These are phyloP conservation scores for Carex kokanica DNA, from an alignment of 176 grass and related monocot genomes.

Conservation along the genomic window DNA sequence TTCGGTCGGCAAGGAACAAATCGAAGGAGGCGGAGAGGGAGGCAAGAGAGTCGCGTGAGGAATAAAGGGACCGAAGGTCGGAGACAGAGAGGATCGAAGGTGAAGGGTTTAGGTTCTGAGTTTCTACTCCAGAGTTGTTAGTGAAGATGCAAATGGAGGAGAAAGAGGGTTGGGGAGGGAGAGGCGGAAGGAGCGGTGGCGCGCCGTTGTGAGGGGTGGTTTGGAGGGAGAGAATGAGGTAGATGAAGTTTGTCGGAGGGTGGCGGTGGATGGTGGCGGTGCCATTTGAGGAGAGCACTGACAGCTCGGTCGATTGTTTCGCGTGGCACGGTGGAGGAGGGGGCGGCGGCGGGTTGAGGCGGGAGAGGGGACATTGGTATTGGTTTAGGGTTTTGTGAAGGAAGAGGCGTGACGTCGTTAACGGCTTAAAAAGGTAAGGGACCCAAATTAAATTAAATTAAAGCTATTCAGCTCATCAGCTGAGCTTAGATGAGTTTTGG, in stretches of 20 bases:
- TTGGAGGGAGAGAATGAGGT: conserved; percentile 23
- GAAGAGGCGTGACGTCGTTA: neutral
- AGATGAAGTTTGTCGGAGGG: conserved; percentile 26
- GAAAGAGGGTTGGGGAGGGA: conserved; percentile 13
- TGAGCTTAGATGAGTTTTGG: neutral
- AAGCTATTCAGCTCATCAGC: neutral
- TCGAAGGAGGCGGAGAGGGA: neutral
- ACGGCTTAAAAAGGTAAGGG: neutral
- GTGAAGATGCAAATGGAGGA: conserved; percentile 27
- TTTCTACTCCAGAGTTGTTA: conserved; percentile 3
- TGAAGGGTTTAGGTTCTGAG: neutral
- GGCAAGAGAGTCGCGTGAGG: neutral
- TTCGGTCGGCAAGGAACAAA: conserved; percentile 25
- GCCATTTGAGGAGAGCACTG: conserved; percentile 5
- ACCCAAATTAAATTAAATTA: neutral
- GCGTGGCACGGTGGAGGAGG: neutral
- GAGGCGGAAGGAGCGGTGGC: neutral
- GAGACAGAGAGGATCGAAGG: conserved; percentile 15
- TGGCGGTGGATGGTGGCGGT: neutral
- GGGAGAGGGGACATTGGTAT: neutral
- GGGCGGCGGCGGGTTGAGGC: neutral
- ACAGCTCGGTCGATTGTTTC: conserved; percentile 8
- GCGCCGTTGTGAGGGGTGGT: conserved; percentile 27
- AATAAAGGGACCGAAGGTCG: conserved; percentile 20
- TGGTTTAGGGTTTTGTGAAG: neutral